phyloP scores from a whole-genome alignment of 306 rosid species.

The Acacia acuminata region DNA sequence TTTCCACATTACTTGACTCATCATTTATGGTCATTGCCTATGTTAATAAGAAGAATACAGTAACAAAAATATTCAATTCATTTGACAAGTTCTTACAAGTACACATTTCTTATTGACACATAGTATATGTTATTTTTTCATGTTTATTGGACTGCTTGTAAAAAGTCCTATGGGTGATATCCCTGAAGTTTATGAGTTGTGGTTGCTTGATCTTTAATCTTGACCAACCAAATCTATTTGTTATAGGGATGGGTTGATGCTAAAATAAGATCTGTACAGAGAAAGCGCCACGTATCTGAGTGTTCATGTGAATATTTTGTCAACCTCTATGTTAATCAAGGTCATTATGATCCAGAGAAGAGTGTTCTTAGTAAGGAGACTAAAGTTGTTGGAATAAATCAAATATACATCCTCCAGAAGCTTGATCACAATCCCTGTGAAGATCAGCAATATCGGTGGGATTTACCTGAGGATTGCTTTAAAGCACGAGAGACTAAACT shows the following conservation, averaged over 20 bases:
- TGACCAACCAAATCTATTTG: background rate
- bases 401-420: slow-evolving; percentile 72
- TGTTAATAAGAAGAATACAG: background rate
- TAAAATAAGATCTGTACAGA: slow-evolving; percentile 76
- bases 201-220: slow-evolving; percentile 8
- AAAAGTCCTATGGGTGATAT: background rate
- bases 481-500: slow-evolving; percentile 62
- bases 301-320: slow-evolving; percentile 78
- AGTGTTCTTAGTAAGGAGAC: slow-evolving; percentile 65
- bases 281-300: slow-evolving; percentile 70
- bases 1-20: background rate
- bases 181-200: background rate
- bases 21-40: background rate
- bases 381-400: slow-evolving; percentile 53
- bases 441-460: slow-evolving; percentile 71
- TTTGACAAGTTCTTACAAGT: too few species aligned
- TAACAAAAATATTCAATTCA: too few species aligned
- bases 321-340: slow-evolving; percentile 70
- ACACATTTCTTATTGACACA: too few species aligned
- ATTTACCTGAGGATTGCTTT: slow-evolving; percentile 65
- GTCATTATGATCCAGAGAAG: slow-evolving; percentile 74
- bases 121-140: background rate
- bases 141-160: background rate
- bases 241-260: slow-evolving; percentile 78
- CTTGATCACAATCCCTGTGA: slow-evolving; percentile 50